These are phyloP conservation scores for Opeltia flavorubescens DNA, from an alignment of 495 filamentous ascomycete species.

Conservation along the genomic window DNA sequence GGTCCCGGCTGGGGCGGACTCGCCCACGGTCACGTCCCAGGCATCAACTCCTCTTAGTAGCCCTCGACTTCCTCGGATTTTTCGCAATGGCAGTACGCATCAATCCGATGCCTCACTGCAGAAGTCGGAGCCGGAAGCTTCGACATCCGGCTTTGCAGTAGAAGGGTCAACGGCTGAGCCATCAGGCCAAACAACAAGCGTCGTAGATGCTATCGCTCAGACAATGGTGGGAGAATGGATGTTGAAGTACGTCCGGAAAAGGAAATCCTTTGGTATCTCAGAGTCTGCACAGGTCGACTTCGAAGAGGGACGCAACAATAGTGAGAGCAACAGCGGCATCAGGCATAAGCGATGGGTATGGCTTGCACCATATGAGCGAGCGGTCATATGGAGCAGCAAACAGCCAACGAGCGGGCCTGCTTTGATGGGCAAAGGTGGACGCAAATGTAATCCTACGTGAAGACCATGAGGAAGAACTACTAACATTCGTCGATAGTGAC, in stretches of 20 bases:
- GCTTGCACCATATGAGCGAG: constrained; percentile 88
- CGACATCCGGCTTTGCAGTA: constrained; percentile 13
- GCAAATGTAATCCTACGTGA: constrained; percentile 63
- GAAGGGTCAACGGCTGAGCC: constrained; percentile 39
- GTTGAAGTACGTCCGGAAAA: constrained; percentile 92
- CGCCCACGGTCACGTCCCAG: constrained; percentile 44
- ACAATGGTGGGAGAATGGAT: constrained; percentile 99
- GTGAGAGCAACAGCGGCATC: constrained; percentile 42
- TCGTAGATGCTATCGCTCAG: constrained; percentile 95
- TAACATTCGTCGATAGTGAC: constrained; percentile 43
- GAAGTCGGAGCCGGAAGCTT: constrained; percentile 1
- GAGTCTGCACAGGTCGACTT: constrained; percentile 37
- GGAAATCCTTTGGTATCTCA: constrained; percentile 78
- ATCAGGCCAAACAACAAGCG: constrained; percentile 54
- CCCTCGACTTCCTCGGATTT: constrained; percentile 58
- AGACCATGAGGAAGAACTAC: not conserved
- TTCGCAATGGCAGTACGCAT: constrained; percentile 54
- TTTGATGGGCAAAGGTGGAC: constrained; percentile 84
- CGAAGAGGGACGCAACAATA: constrained; percentile 33
- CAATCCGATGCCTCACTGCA: constrained; percentile 21
- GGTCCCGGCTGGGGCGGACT: constrained; percentile 23
- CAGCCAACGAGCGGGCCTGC: constrained; percentile 81
- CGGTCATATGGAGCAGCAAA: constrained; percentile 97
- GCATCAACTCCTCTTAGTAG: constrained; percentile 53
- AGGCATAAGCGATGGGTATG: constrained; percentile 97